These are phyloP conservation scores for Proliferodiscus dingleyae DNA, from an alignment of 2,329 filamentous ascomycete species.

Conservation along the genomic window DNA sequence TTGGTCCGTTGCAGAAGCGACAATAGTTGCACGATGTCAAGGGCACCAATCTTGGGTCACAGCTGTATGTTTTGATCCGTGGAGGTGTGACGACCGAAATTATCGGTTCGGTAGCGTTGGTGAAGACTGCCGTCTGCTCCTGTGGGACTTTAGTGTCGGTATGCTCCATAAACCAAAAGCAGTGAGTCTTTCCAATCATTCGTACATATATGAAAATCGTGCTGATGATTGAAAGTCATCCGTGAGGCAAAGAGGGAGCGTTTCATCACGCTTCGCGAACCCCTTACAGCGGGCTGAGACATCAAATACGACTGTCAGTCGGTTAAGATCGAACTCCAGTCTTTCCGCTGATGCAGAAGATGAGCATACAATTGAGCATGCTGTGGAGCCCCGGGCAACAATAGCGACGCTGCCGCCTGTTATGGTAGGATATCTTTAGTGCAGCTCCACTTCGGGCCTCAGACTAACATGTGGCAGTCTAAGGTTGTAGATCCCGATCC, in stretches of 20 bases:
- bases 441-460: background rate
- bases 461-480: conserved; percentile 46
- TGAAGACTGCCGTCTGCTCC: conserved; percentile 81
- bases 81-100: conserved; percentile 91
- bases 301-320: conserved; percentile 52
- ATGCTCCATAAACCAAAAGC: conserved; percentile 91
- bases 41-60: conserved; percentile 97
- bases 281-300: conserved; percentile 55
- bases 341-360: conserved; percentile 51
- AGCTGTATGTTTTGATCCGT: conserved; percentile 89
- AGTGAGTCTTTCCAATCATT: conserved; percentile 45
- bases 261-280: conserved; percentile 46
- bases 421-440: conserved; percentile 54
- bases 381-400: conserved; percentile 76
- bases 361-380: conserved; percentile 62
- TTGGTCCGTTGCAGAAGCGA: conserved; percentile 81
- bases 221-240: conserved; percentile 39
- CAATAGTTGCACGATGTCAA: conserved; percentile 85
- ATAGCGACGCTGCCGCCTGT: conserved; percentile 88
- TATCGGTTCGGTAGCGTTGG: conserved; percentile 96
- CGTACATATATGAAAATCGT: conserved; percentile 16
- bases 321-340: conserved; percentile 67
- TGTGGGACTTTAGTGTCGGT: conserved; percentile 97
- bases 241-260: conserved; percentile 47
- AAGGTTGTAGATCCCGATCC: conserved; percentile 84